Base-by-base conservation (phyloP, 2,329 filamentous ascomycete species). In the Sporothrix protearum region DNA sequence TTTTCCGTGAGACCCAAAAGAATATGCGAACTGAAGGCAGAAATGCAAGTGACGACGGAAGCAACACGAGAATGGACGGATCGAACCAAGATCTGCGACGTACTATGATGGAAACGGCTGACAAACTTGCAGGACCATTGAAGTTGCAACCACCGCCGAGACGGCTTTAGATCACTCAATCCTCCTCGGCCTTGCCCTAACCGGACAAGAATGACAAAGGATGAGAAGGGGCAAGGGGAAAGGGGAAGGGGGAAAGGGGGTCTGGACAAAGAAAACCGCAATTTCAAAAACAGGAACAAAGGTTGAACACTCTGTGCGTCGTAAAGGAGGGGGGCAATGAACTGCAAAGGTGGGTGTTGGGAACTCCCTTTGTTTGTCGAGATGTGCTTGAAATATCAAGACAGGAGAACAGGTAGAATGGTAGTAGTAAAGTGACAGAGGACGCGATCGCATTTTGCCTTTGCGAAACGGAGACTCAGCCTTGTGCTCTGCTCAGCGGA, bases 171-270 rank as follows among this genome's bases (percentile, higher is more conserved):
- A 57, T n/a, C 28, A 57, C 49, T n/a, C 22, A 25, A 25, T 25
- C 49, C n/a, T n/a, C 55, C 55, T 30, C 22, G 57, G 57, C 57
- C 39, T 39, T 39, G 57, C 57, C 57, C 30, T n/a, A 61, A 61
- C 57, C 30, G 57, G 57, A 61, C 57, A 61, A 61, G 57, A 22
- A 30, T n/a, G 8, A 59, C 55, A 39, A 61, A 39, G 57, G 49
- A 51, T 9, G 22, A 39, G 10, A 25, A 59, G n/a, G 30, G 19
- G 19, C n/a, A 19, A 22, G n/a, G n/a, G 19, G 16, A 57, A 28
- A 9, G 49, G 22, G 49, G 42, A 39, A 5, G 33, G 33, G 3
- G 14, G 49, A 10, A 51, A 9, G 9, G 6, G n/a, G n/a, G 16
- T 4, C 8, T 47, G 25, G 16, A 28, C 10, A 57, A 4, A 12